Conservation (phyloP, 2,329 filamentous ascomycete genomes). For the Neocucurbitaria cava region DNA sequence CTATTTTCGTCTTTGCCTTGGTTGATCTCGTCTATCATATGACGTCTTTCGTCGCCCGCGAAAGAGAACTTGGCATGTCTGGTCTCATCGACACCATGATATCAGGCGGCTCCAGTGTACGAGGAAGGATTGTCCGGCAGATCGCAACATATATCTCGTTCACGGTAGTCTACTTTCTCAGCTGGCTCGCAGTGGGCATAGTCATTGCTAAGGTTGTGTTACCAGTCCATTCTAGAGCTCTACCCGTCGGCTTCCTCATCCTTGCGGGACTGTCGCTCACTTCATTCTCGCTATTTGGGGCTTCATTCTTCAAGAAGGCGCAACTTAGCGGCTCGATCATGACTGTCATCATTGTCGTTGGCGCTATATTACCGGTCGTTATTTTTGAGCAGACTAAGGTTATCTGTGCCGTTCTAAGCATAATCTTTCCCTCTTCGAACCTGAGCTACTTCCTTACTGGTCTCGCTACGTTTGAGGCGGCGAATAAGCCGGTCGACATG, state of each 20-base stretch:
- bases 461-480: constrained; percentile 24
- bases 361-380: constrained; percentile 28
- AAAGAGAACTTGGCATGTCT: constrained; percentile 36
- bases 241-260: constrained; percentile 29
- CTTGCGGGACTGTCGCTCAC: constrained; percentile 30
- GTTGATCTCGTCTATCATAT: constrained; percentile 34
- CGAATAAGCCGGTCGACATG: constrained; percentile 19
- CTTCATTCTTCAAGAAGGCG: constrained; percentile 35
- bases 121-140: constrained; percentile 26
- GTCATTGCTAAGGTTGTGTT: constrained; percentile 27
- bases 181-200: constrained; percentile 31
- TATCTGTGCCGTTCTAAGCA: constrained; percentile 19
- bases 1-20: constrained; percentile 29
- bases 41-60: constrained; percentile 31
- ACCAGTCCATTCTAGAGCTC: constrained; percentile 18
- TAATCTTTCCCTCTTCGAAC: constrained; percentile 30
- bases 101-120: constrained; percentile 25
- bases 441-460: constrained; percentile 36
- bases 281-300: constrained; percentile 31
- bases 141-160: constrained; percentile 32
- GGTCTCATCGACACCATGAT: constrained; percentile 37
- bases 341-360: constrained; percentile 25
- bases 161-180: constrained; percentile 33
- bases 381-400: constrained; percentile 18
- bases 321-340: constrained; percentile 35